Percentiles rank a stretch among this genome's conserved stretches.
These are phyloP conservation scores for Trichoderma parareesei DNA, from an alignment of 495 filamentous ascomycete species.

Conservation along the genomic window DNA sequence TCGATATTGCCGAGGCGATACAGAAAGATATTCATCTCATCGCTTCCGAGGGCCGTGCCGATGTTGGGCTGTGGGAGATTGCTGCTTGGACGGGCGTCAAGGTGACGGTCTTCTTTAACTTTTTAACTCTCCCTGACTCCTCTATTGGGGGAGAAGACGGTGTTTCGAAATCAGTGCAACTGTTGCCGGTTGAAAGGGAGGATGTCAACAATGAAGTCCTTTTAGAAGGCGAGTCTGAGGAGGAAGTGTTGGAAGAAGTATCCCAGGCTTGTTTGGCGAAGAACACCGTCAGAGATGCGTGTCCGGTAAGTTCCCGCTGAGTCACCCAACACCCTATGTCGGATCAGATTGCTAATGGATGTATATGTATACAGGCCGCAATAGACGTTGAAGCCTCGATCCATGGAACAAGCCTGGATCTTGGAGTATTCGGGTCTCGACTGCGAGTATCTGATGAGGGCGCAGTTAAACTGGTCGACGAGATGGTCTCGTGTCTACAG, in stretches of 20 bases:
- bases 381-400: slow-evolving; percentile 49
- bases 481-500: neutral
- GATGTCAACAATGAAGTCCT: neutral
- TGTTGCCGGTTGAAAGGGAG: neutral
- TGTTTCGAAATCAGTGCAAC: neutral
- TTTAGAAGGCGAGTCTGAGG: neutral
- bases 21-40: slow-evolving; percentile 35
- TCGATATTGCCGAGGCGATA: slow-evolving; percentile 24
- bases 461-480: neutral
- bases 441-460: slow-evolving; percentile 12
- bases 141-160: neutral
- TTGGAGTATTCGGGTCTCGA: slow-evolving; percentile 44
- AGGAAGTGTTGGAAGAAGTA: neutral
- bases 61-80: slow-evolving; percentile 42
- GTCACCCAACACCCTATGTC: neutral
- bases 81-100: slow-evolving; percentile 37
- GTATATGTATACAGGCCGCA: slow-evolving; percentile 31
- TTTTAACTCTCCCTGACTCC: slow-evolving; percentile 31
- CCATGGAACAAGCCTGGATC: slow-evolving; percentile 34
- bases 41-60: slow-evolving; percentile 23
- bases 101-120: slow-evolving; percentile 49
- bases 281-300: slow-evolving; percentile 24
- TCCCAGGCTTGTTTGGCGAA: slow-evolving; percentile 11
- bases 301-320: slow-evolving; percentile 24
- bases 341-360: slow-evolving; percentile 13